phyloP scores from a whole-genome alignment of 1,139 yeast genomes.

The Yamadazyma dendronema region DNA sequence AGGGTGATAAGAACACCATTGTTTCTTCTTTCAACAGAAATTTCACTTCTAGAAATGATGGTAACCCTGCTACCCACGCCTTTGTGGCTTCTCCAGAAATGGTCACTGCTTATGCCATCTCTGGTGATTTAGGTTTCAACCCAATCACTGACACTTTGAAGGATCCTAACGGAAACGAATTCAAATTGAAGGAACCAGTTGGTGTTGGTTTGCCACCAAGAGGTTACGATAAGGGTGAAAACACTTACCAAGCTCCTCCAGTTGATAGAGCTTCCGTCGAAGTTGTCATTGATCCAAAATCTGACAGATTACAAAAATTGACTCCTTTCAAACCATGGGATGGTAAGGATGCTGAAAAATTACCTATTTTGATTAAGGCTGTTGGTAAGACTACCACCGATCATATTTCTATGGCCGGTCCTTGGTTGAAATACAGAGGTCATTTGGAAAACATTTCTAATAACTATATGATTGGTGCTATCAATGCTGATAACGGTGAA shows the following conservation, averaged over 20 bases:
- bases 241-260: slow-evolving; percentile 99
- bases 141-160: slow-evolving; percentile 93
- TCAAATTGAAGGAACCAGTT: slow-evolving; percentile 83
- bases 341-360: slow-evolving; percentile 85
- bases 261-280: slow-evolving; percentile 71
- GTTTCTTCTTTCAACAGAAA: slow-evolving; percentile 99
- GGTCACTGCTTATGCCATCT: slow-evolving; percentile 92
- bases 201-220: slow-evolving; percentile 92
- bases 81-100: slow-evolving; percentile 98
- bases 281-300: slow-evolving; percentile 80
- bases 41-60: slow-evolving; percentile 98
- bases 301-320: slow-evolving; percentile 57
- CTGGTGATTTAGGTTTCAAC: slow-evolving; percentile 98
- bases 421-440: slow-evolving; percentile 99
- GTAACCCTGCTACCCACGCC: slow-evolving; percentile 98
- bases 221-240: slow-evolving; percentile 93
- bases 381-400: slow-evolving; percentile 98
- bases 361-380: slow-evolving; percentile 96
- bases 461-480: slow-evolving; percentile 99
- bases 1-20: slow-evolving; percentile 98
- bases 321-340: slow-evolving; percentile 71
- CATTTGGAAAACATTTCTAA: slow-evolving; percentile 98
- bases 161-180: slow-evolving; percentile 94
- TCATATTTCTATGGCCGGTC: slow-evolving; percentile 99
- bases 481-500: slow-evolving; percentile 93